Base-by-base conservation (phyloP, 1,284 basidiomycete species). In the Sanghuangporus weigelae region DNA sequence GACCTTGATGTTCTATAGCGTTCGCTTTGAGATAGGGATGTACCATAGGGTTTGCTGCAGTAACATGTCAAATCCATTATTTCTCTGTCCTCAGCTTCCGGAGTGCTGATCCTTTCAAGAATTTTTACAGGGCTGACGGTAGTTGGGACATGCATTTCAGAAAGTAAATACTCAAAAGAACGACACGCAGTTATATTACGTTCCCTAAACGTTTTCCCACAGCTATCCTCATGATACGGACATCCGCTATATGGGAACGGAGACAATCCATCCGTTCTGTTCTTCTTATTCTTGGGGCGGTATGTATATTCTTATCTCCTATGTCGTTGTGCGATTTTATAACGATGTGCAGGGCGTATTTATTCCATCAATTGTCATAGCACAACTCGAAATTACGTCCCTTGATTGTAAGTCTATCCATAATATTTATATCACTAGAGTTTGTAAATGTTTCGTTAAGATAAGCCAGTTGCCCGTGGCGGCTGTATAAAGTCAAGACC, bases 261-360 rank as follows among this genome's bases (percentile, higher is more conserved):
- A 61, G 19, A 23, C 63, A 53, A 14, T 12, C 53, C 26, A 59
- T 61, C 11, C 46, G 56, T 36, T n/a, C 39, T 23, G n/a, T 60
- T 16, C 51, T 61, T 38, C 11, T 57, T 10, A 16, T 49, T 7
- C 19, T 61, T 12, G 59, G 51, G 14, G 19, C 56, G 36, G 63
- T 64, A 64, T 46, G 59, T 48, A 57, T 10, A 31, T 35, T 44
- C 21, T 21, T 7, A 8, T 53, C 50, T 8, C 5, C 16, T 53
- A 7, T 35, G 26, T n/a, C n/a, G n/a, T n/a, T n/a, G 42, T 55
- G 16, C 36, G 10, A 26, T 19, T 12, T 3, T 57, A 78, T 75
- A 67, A 7, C 74, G 79, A 11, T 72, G 77, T 65, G 66, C 35
- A 78, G 77, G 21, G 66, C 38, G 63, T 74, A 23, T 72, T 75